These are phyloP conservation scores for Cyanodermella asteris DNA, from an alignment of 2,329 filamentous ascomycete species.

Conservation along the genomic window DNA sequence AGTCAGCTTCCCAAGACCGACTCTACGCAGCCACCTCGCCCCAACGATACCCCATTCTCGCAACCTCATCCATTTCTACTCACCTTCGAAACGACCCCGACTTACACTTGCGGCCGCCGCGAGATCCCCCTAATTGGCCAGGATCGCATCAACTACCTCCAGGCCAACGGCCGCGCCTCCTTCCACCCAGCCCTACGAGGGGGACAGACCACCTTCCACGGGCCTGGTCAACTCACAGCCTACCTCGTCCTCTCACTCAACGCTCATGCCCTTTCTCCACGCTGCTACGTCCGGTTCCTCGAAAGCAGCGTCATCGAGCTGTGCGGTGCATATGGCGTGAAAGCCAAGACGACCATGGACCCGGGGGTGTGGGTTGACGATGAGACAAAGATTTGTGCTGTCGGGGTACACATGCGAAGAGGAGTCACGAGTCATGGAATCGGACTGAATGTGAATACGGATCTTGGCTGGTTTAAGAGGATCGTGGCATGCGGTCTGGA, in stretches of 20 bases:
- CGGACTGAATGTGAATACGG: conserved; percentile 41
- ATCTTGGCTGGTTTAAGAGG: conserved; percentile 41
- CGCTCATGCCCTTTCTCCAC: conserved; percentile 42
- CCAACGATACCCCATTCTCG: conserved; percentile 12
- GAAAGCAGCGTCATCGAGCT: conserved; percentile 54
- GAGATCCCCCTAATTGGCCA: conserved; percentile 27
- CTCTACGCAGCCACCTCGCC: conserved; percentile 9
- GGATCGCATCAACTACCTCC: conserved; percentile 16
- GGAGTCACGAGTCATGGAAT: conserved; percentile 59
- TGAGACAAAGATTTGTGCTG: conserved; percentile 59
- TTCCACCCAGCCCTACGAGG: conserved; percentile 57
- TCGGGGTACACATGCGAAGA: conserved; percentile 76
- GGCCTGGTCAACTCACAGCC: conserved; percentile 77
- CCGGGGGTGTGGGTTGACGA: conserved; percentile 60
- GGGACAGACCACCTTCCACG: conserved; percentile 86
- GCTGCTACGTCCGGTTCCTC: conserved; percentile 56
- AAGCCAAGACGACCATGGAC: conserved; percentile 44
- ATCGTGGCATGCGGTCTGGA: conserved; percentile 82
- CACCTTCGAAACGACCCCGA: conserved; percentile 61
- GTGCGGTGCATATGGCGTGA: conserved; percentile 37
- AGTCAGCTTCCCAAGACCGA: conserved; percentile 8
- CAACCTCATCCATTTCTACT: conserved; percentile 49
- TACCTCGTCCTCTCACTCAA: conserved; percentile 78
- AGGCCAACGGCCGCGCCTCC: conserved; percentile 27
- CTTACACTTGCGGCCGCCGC: conserved; percentile 77